A percentile compares a stretch with the other conserved stretches of the same genome.
Evolutionary conservation across 257 asterid species (phyloP).

Genomic region (Solanum chilense): DNA sequence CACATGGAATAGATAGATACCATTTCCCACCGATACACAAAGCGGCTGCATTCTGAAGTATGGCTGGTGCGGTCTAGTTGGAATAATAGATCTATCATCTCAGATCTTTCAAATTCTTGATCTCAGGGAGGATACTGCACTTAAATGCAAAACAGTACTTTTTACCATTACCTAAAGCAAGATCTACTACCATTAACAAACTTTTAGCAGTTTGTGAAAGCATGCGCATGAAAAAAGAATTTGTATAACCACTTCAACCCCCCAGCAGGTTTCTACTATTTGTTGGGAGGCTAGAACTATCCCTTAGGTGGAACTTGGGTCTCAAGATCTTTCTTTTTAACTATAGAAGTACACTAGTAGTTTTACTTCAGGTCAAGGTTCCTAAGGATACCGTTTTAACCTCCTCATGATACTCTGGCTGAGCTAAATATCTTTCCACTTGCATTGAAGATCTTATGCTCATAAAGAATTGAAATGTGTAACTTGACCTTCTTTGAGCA

Average conservation of each 20-base stretch:
- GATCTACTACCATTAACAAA: not conserved
- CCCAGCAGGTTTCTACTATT: not conserved
- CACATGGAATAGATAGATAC: not conserved
- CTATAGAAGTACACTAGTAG: not conserved
- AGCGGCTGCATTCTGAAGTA: not conserved
- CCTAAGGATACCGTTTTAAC: not conserved
- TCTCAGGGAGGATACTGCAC: not conserved
- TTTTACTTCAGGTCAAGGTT: not conserved
- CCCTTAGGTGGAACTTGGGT: not conserved
- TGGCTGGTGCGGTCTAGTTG: not conserved
- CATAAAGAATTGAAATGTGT: not conserved
- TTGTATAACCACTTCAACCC: not conserved
- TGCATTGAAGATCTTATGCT: not conserved
- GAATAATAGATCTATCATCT: not conserved
- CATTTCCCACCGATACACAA: not conserved
- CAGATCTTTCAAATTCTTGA: not conserved
- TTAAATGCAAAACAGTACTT: not conserved
- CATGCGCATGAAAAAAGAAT: not conserved
- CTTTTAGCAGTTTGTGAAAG: not conserved
- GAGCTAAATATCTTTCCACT: not conserved
- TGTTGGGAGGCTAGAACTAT: not conserved
- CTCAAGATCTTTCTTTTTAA: not conserved
- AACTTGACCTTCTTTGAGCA: not conserved
- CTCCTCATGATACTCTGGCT: not conserved
- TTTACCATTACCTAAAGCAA: not conserved